These are phyloP conservation scores for Blastocystis sp. DNA, from an alignment of 352 stramenopile species.

Conservation along the genomic window DNA sequence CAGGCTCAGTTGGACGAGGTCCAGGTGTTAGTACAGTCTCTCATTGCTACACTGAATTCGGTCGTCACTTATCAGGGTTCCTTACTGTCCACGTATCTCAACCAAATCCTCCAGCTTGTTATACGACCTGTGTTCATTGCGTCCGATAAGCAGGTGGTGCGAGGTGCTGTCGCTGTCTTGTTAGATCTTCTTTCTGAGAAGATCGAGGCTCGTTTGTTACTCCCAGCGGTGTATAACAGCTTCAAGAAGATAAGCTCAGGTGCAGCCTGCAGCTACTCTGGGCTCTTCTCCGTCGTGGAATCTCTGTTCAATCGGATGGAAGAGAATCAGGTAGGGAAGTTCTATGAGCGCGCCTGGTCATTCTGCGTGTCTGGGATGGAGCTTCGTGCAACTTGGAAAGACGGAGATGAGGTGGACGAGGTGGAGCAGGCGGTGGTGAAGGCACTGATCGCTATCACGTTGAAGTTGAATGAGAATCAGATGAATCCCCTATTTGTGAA, in stretches of 20 bases:
- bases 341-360: background rate
- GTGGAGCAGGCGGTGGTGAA: conserved; percentile 7
- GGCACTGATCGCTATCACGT: background rate
- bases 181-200: conserved; percentile 9
- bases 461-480: conserved; percentile 56
- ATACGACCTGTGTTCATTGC: background rate
- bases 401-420: background rate
- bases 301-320: background rate
- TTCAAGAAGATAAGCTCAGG: background rate
- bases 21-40: background rate
- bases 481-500: conserved; percentile 25
- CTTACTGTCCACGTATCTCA: conserved; percentile 44
- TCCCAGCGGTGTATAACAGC: conserved; percentile 12
- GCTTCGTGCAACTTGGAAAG: background rate
- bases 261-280: background rate
- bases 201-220: conserved; percentile 23
- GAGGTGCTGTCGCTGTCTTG: background rate
- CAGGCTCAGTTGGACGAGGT: background rate
- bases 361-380: conserved; percentile 53
- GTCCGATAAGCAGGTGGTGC: background rate
- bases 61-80: background rate
- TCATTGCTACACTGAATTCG: background rate
- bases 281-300: conserved; percentile 10
- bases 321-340: background rate
- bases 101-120: background rate